Evolutionary conservation across 768 basidiomycete species (phyloP), one percentile per base, ranked within the genome.

Genomic region (Kwoniella sp.): DNA sequence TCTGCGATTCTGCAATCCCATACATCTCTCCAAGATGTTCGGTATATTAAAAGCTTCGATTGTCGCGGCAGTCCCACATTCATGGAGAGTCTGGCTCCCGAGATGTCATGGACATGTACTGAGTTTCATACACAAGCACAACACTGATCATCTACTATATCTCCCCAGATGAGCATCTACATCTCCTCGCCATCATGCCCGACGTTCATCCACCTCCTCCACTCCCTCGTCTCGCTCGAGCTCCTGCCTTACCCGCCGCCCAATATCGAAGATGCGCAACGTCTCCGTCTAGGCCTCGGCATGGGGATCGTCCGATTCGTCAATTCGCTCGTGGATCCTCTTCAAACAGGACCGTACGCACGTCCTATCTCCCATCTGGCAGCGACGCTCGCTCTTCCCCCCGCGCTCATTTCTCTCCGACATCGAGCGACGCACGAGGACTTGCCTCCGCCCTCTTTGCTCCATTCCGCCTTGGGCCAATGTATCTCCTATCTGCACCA

Each of bases 341-440:
- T 96, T 12, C 96, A 99, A 75, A 85, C 87, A 11, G 92, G 76
- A 70, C 29, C 61, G 68, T 98, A 90, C 76, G 95, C 96, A 2
- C 85, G 93, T 23, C 89, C 96, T 1, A 97, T 98, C 71, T 87
- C 90, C 0, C 87, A 89, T 45, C 90, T 99, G 67, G 93, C 95
- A 0, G 83, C 85, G 2, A 91, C 94, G 73, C 85, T 99, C 12
- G 89, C 89, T 0, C 83, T 99, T 1, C 95, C 96, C 0, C 82
- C 85, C 0, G 93, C 90, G 89, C 84, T 98, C 11, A 93, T 99
- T 13, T 92, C 95, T 70, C 84, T 98, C 12, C 85, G 96, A 45
- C 96, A 98, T 82, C 91, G 92, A 28, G 91, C 92, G 13, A 99
- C 96, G 1, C 96, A 98, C 74, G 95, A 98, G 74, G 92, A 95